Evolutionary conservation across 768 basidiomycete species (phyloP), one percentile per base, ranked within the genome.

Genomic region (Cystobasidium tubakii): DNA sequence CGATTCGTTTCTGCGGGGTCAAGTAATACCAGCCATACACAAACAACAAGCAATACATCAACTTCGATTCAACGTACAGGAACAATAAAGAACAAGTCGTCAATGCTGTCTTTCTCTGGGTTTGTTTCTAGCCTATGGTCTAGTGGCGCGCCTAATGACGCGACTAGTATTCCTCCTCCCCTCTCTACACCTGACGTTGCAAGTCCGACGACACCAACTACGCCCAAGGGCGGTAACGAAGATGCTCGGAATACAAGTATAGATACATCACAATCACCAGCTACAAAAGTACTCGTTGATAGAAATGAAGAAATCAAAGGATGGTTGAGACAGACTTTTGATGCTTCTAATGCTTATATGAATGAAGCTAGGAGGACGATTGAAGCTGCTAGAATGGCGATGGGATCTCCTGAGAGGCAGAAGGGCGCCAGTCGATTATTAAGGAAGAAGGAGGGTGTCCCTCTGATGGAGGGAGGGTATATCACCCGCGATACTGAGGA

Each of bases 271-370:
- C 7, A 15, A 39, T 6, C 39, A 39, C 7, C 7, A 39, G 39
- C 39, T 6, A 6, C 39, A 39, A 60, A 29, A 27, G 27, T 29
- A 23, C 12, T 27, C 4, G 29, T 29, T 12, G 63, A 65, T 46
- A 34, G 63, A 27, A 43, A 65, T 39, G 63, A 65, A 46, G 25
- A 39, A 27, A 65, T 65, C 25, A 65, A 65, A 27, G 63, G 63
- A 12, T 65, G 63, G 63, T 36, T 65, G 13, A 46, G 25, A 39
- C 63, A 65, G 23, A 65, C 63, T 25, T 27, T 46, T 42, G 63
- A 39, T 17, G 63, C 63, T 60, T 29, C 57, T 29, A 60, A 60
- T 60, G 29, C 33, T 27, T 60, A 60, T 60, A 60, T 60, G 57
- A 60, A 34, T 60, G 57, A 60, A 34, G 57, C 57, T 27, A 60